phyloP scores from a whole-genome alignment of 1,284 basidiomycete species.

The Mycena sp. region DNA sequence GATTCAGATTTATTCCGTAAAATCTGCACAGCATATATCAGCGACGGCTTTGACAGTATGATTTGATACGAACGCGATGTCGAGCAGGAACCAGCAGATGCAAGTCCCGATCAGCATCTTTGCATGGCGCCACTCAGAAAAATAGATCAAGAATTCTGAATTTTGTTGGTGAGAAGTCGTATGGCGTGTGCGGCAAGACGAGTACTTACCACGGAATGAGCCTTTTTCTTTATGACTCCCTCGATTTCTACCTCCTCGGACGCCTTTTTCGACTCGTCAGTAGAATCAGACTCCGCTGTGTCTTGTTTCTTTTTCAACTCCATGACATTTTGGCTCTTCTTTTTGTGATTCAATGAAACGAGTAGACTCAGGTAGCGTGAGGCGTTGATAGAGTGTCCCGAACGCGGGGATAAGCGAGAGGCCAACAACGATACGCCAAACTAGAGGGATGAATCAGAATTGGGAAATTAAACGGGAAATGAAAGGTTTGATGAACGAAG shows the following conservation, averaged over 20 bases:
- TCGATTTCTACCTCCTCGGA: neutral
- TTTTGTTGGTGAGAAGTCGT: neutral
- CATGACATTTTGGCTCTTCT: slow-evolving; percentile 17
- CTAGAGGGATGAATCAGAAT: slow-evolving; percentile 15
- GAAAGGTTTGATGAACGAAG: no score
- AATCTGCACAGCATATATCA: slow-evolving; percentile 51
- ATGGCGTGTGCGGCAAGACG: neutral
- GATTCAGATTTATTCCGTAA: slow-evolving; percentile 84
- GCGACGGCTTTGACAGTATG: neutral
- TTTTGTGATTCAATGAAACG: slow-evolving; percentile 47
- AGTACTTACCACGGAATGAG: slow-evolving; percentile 48
- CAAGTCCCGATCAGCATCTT: slow-evolving; percentile 52
- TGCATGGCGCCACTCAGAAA: slow-evolving; percentile 52
- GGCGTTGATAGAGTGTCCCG: slow-evolving; percentile 68
- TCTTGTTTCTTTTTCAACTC: slow-evolving; percentile 3
- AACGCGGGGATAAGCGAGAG: slow-evolving; percentile 54
- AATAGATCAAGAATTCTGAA: slow-evolving; percentile 50
- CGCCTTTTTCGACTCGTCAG: neutral
- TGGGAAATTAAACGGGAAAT: neutral
- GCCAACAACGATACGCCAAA: slow-evolving; percentile 49
- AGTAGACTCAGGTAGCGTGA: slow-evolving; percentile 77
- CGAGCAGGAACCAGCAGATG: slow-evolving; percentile 52
- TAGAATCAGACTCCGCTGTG: neutral
- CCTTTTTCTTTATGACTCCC: slow-evolving; percentile 40
- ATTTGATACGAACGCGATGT: slow-evolving; percentile 48